phyloP scores from a whole-genome alignment of 345 rosid species.

The Excoecaria agallocha region DNA sequence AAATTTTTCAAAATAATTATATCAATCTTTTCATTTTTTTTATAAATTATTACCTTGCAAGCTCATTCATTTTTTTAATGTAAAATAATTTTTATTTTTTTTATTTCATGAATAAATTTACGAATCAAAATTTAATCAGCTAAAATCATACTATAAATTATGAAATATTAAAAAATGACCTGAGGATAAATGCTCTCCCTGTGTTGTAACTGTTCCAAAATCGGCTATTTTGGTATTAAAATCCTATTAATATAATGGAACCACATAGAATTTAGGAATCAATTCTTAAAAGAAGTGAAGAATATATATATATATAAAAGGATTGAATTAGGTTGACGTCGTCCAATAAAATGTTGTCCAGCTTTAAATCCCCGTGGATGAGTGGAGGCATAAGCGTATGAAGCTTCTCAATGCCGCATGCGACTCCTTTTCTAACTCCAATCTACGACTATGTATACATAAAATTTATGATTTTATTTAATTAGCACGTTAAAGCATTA shows the following conservation, averaged over 20 bases:
- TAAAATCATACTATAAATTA: too few relatives aligned
- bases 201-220: slow-evolving; percentile 14
- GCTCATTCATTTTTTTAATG: too few relatives aligned
- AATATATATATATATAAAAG: too few relatives aligned
- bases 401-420: background rate
- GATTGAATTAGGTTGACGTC: background rate
- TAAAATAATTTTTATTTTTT: too few relatives aligned
- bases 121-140: too few relatives aligned
- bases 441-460: background rate
- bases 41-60: too few relatives aligned
- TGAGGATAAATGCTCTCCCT: background rate
- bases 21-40: too few relatives aligned
- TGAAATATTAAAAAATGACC: background rate
- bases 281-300: background rate
- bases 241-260: slow-evolving; percentile 1
- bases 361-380: slow-evolving; percentile 17
- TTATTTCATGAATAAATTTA: too few relatives aligned
- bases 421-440: slow-evolving; percentile 15
- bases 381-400: slow-evolving; percentile 9
- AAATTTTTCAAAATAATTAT: too few relatives aligned
- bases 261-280: background rate
- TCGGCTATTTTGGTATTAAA: slow-evolving; percentile 18
- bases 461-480: too few relatives aligned
- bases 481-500: too few relatives aligned
- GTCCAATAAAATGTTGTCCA: slow-evolving; percentile 16